phyloP scores from a whole-genome alignment of 1,139 yeast genomes.

The Saccharomyces hybrid region DNA sequence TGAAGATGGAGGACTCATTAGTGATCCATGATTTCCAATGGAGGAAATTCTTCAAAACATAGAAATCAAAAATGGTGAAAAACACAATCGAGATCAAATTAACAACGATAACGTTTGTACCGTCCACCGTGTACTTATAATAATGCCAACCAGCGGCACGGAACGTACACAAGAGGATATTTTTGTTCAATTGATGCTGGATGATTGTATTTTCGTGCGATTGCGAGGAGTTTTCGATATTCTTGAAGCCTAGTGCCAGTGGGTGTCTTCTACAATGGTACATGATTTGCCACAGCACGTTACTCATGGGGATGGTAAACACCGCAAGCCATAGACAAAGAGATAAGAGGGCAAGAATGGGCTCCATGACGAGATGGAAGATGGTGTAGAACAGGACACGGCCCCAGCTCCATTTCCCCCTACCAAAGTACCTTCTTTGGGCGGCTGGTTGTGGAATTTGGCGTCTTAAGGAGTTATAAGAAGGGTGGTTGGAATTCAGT shows the following conservation, averaged over 20 bases:
- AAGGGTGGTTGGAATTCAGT: conserved; percentile 12
- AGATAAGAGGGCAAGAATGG: conserved; percentile 52
- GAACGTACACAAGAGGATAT: conserved; percentile 69
- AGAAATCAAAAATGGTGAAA: conserved; percentile 78
- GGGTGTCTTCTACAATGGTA: conserved; percentile 88
- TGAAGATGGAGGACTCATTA: conserved; percentile 50
- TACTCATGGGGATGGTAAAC: conserved; percentile 90
- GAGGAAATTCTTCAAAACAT: conserved; percentile 47
- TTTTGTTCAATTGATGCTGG: conserved; percentile 25
- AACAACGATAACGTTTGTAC: conserved; percentile 88
- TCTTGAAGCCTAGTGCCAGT: conserved; percentile 45
- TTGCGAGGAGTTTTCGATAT: conserved; percentile 21
- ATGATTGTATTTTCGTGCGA: conserved; percentile 11
- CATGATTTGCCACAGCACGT: conserved; percentile 56
- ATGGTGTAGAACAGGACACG: conserved; percentile 69
- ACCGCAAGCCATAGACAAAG: conserved; percentile 72
- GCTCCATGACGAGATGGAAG: conserved; percentile 65
- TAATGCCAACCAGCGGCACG: conserved; percentile 88
- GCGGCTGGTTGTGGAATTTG: conserved; percentile 31
- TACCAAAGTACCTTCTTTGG: conserved; percentile 69
- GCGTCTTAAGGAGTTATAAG: conserved; percentile 25
- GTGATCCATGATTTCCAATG: conserved; percentile 48
- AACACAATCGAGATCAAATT: conserved; percentile 73
- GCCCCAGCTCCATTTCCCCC: conserved; percentile 89
- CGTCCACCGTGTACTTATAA: conserved; percentile 92